phyloP scores from a whole-genome alignment of 179 eudicot genomes.

The Heliamphora pulchella region DNA sequence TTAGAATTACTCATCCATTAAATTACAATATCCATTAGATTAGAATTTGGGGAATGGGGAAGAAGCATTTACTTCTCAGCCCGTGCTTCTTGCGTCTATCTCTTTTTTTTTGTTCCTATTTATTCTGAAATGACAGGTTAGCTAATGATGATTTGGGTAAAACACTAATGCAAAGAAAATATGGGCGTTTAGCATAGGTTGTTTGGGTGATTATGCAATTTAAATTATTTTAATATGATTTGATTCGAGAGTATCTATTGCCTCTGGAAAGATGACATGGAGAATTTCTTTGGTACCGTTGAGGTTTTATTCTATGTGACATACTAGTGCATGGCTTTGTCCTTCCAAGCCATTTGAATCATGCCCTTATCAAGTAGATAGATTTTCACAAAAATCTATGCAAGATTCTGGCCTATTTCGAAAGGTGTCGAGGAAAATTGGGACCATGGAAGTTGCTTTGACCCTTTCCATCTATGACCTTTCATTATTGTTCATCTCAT shows the following conservation, averaged over 20 bases:
- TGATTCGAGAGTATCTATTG: not conserved
- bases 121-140: not conserved
- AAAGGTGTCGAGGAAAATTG: not conserved
- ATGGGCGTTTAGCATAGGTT: not conserved
- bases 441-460: not conserved
- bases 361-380: not conserved
- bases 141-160: not conserved
- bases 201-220: not conserved
- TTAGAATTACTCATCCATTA: not conserved
- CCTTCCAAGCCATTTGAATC: not conserved
- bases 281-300: not conserved
- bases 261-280: not conserved
- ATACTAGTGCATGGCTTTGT: not conserved
- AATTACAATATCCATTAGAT: not conserved
- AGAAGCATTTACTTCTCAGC: not conserved
- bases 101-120: not conserved
- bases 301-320: not conserved
- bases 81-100: not conserved
- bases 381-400: not conserved
- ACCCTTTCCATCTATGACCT: not conserved
- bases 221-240: not conserved
- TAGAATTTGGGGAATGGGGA: not conserved
- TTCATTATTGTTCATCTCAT: not conserved
- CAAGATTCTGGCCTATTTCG: not conserved
- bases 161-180: not conserved